A percentile compares a stretch with the other conserved stretches of the same genome.
Conservation (phyloP, 129 eudicot species). For the Oenanthe sinensis region DNA sequence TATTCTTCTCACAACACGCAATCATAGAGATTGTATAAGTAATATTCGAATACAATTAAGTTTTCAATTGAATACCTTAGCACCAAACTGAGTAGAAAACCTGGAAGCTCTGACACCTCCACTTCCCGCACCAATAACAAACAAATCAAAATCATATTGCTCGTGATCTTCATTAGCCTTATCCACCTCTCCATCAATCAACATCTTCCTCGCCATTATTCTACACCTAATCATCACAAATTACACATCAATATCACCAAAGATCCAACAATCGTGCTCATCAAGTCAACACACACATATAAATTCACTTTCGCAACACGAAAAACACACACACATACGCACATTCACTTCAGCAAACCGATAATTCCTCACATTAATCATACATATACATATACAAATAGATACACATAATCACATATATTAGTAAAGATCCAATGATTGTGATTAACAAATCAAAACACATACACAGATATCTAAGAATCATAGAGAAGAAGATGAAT, state of each 20-base stretch:
- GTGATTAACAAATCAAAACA: neutral
- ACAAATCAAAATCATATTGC: conserved; percentile 86
- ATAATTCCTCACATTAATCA: too few species aligned
- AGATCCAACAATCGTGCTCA: neutral
- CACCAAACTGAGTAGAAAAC: conserved; percentile 88
- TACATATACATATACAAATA: neutral
- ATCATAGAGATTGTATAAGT: neutral
- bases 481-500: neutral
- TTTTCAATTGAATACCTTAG: conserved; percentile 49
- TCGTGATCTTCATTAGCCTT: conserved; percentile 23
- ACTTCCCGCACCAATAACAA: conserved; percentile 95
- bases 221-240: conserved; percentile 16
- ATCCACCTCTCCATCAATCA: conserved; percentile 56
- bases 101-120: conserved; percentile 89
- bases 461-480: neutral
- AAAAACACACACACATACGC: neutral
- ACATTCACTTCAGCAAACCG: neutral
- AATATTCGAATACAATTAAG: neutral
- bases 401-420: neutral
- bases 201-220: conserved; percentile 70
- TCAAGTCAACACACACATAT: neutral
- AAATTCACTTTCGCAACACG: neutral
- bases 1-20: neutral
- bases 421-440: neutral
- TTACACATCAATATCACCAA: neutral